Evolutionary conservation across 495 filamentous ascomycete species (phyloP).

Genomic region (Penicillium psychrofluorescens): DNA sequence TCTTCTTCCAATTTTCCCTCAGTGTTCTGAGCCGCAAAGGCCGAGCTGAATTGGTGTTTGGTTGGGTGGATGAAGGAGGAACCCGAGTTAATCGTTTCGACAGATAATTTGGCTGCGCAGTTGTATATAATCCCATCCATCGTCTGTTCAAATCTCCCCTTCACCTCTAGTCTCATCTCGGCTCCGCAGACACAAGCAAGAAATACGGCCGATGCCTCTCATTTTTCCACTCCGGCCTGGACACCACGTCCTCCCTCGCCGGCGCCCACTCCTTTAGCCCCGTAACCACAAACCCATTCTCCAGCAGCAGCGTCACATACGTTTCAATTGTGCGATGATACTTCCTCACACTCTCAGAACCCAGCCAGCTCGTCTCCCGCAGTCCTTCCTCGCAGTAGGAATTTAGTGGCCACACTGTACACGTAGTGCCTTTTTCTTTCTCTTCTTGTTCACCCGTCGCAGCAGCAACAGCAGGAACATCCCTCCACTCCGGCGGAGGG

Average conservation of each 20-base stretch:
- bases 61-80: neutral
- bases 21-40: neutral
- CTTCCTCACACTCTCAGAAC: slow-evolving; percentile 12
- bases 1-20: neutral
- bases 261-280: slow-evolving; percentile 16
- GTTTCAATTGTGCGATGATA: slow-evolving; percentile 21
- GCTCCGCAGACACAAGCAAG: slow-evolving; percentile 10
- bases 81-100: no score
- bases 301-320: slow-evolving; percentile 11
- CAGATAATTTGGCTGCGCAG: no score
- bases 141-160: no score
- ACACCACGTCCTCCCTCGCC: slow-evolving; percentile 5
- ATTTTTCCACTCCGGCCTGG: slow-evolving; percentile 7
- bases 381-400: slow-evolving; percentile 14
- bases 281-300: slow-evolving; percentile 13
- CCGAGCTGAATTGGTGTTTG: neutral
- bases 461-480: neutral
- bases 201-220: slow-evolving; percentile 18
- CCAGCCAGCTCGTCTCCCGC: slow-evolving; percentile 15
- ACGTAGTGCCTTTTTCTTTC: no score
- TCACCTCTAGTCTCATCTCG: no score
- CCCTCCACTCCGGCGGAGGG: slow-evolving; percentile 6
- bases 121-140: no score
- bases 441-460: neutral
- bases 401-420: slow-evolving; percentile 14